Base-by-base conservation (phyloP, 2,329 filamentous ascomycete species). In the Neofusicoccum sp. region DNA sequence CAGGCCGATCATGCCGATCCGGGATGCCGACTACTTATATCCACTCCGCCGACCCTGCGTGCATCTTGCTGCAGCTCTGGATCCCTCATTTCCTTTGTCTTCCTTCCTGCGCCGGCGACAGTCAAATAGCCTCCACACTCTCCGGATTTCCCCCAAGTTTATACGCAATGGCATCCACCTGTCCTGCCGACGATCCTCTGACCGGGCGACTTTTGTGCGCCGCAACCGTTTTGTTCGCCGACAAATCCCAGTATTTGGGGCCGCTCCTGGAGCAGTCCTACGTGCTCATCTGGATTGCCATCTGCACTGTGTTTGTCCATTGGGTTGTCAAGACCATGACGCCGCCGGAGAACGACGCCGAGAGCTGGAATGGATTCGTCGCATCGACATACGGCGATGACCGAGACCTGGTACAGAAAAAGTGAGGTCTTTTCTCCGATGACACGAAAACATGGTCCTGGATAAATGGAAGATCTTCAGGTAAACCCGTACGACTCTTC, bases 351-450 rank as follows among this genome's bases (percentile, higher is more conserved):
- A 60, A 60, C 56, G 56, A 60, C 56, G 33, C 56, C 22, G 44
- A 60, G 44, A 60, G 56, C 56, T 60, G 56, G 56, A 39, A 60
- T 33, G 56, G 56, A 39, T 60, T 60, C 56, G 44, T 60, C 43
- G 33, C 37, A 16, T 60, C 56, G 9, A 60, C 56, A n/a, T 60
- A 60, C 34, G 56, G 56, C 33, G 56, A 60, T 33, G 56, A 60
- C 8, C 56, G 56, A 29, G 56, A 60, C 44, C n/a, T n/a, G 4
- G 5, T 6, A 4, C 43, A 44, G 3, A 60, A 60, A 33, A 60
- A 14, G 1, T 60, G 31, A 41, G 29, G 5, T 34, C 11, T 28
- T 7, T 28, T 7, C 50, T 11, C 12, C 22, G 50, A 56, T n/a
- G 50, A 54, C n/a, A 34, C n/a, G 4, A n/a, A 2, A 44, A 12